phyloP scores from a whole-genome alignment of 768 basidiomycete species.

The Trichaptum fuscoviolaceum region DNA sequence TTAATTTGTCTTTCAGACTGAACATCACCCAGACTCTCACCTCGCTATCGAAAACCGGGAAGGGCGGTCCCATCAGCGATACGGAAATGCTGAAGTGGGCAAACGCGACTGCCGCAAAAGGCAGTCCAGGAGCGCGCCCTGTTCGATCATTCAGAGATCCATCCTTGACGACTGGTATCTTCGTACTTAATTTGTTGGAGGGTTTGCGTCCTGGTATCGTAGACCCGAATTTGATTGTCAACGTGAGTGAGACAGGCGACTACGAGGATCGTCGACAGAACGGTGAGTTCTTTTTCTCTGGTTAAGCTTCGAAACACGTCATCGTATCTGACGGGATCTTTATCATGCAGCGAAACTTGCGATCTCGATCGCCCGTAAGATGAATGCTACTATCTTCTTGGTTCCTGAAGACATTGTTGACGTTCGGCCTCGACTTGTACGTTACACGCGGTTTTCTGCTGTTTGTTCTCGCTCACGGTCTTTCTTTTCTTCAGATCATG shows the following conservation, averaged over 20 bases:
- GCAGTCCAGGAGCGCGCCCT: slow-evolving; percentile 48
- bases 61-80: slow-evolving; percentile 84
- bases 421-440: slow-evolving; percentile 80
- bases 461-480: slow-evolving; percentile 1
- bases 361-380: slow-evolving; percentile 97
- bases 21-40: slow-evolving; percentile 90
- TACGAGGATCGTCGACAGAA: slow-evolving; percentile 93
- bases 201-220: slow-evolving; percentile 92
- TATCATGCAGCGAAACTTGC: slow-evolving; percentile 77
- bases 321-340: not conserved
- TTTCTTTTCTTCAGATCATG: slow-evolving; percentile 54
- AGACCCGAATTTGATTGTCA: slow-evolving; percentile 74
- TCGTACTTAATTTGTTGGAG: slow-evolving; percentile 91
- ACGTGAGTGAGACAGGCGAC: slow-evolving; percentile 51
- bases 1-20: slow-evolving; percentile 39
- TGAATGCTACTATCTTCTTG: slow-evolving; percentile 93
- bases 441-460: slow-evolving; percentile 24
- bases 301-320: not conserved
- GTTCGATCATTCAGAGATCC: slow-evolving; percentile 97
- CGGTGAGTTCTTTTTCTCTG: slow-evolving; percentile 43
- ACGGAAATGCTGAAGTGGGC: slow-evolving; percentile 96
- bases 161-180: slow-evolving; percentile 78
- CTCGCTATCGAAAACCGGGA: slow-evolving; percentile 56
- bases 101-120: slow-evolving; percentile 78
- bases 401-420: slow-evolving; percentile 98